Evolutionary conservation across 2,329 filamentous ascomycete species (phyloP).

Genomic region (Sporothrix humicola): DNA sequence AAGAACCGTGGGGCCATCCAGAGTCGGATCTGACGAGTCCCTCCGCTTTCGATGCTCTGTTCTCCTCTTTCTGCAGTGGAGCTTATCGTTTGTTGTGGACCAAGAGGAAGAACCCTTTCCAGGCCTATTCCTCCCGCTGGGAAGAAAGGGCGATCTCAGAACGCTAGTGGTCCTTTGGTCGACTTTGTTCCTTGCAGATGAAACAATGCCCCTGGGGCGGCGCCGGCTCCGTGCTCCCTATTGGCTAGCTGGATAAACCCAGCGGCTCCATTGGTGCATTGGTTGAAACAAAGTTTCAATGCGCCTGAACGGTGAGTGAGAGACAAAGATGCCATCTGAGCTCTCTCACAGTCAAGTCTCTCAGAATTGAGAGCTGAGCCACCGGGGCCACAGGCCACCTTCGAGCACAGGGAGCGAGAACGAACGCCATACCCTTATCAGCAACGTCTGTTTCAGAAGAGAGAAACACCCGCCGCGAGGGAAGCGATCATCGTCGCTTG

Average conservation of each 20-base stretch:
- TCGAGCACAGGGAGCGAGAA: conserved; percentile 7
- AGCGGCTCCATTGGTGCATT: conserved; percentile 9
- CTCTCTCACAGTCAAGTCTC: conserved; percentile 3
- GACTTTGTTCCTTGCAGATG: conserved; percentile 29
- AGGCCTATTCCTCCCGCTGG: neutral
- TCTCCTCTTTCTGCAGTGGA: neutral
- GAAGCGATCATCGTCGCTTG: conserved; percentile 23
- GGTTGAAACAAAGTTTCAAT: conserved; percentile 33
- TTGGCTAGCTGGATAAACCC: conserved; percentile 23
- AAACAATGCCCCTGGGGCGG: conserved; percentile 28
- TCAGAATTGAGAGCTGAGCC: neutral
- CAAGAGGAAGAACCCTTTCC: neutral
- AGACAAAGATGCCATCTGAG: neutral
- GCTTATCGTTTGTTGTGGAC: neutral
- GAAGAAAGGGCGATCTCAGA: conserved; percentile 15
- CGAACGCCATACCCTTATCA: conserved; percentile 1
- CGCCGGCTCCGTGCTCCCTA: conserved; percentile 3
- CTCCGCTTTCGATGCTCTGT: conserved; percentile 10
- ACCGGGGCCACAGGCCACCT: neutral
- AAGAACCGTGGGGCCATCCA: conserved; percentile 18
- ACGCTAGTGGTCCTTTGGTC: conserved; percentile 30
- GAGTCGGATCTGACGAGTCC: neutral
- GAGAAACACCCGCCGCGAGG: conserved; percentile 20
- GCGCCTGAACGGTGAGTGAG: neutral
- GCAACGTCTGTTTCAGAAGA: conserved; percentile 27